A percentile compares a stretch with the other conserved stretches of the same genome.
Conservation (phyloP, 331 rosid genomes). For the Acacia pycnantha region DNA sequence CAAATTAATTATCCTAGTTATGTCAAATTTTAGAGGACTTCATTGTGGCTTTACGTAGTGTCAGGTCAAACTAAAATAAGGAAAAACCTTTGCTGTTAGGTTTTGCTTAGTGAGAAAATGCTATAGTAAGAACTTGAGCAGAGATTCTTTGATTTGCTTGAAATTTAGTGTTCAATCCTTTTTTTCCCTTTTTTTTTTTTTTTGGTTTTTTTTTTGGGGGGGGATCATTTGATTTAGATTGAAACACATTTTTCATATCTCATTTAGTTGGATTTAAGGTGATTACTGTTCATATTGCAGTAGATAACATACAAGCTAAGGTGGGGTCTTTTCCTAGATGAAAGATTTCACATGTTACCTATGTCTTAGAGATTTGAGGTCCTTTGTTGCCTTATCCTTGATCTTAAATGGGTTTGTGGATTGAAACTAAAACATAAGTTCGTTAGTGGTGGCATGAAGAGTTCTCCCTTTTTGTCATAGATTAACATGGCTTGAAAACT, state of each 20-base stretch:
- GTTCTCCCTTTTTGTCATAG: background rate
- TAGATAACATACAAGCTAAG: background rate
- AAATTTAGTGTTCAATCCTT: too few species aligned
- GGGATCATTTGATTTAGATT: too few species aligned
- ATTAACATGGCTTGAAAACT: background rate
- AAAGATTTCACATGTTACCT: background rate
- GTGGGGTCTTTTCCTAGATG: background rate
- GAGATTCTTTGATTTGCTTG: too few species aligned
- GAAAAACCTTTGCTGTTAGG: too few species aligned
- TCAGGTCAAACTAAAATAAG: background rate
- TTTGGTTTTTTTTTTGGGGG: too few species aligned
- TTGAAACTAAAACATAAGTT: background rate
- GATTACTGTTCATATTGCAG: background rate
- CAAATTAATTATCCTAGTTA: background rate
- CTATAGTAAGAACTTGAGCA: too few species aligned
- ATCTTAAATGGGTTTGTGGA: background rate
- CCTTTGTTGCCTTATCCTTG: background rate
- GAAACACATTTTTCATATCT: too few species aligned
- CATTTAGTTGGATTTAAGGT: background rate
- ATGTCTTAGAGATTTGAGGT: background rate
- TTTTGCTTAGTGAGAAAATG: too few species aligned
- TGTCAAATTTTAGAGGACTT: constrained; percentile 11
- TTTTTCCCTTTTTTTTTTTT: too few species aligned
- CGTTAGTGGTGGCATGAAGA: background rate
- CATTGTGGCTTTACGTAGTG: background rate